These are phyloP conservation scores for Neofusicoccum umdonicola DNA, from an alignment of 2,329 filamentous ascomycete genomes.

Conservation along the genomic window DNA sequence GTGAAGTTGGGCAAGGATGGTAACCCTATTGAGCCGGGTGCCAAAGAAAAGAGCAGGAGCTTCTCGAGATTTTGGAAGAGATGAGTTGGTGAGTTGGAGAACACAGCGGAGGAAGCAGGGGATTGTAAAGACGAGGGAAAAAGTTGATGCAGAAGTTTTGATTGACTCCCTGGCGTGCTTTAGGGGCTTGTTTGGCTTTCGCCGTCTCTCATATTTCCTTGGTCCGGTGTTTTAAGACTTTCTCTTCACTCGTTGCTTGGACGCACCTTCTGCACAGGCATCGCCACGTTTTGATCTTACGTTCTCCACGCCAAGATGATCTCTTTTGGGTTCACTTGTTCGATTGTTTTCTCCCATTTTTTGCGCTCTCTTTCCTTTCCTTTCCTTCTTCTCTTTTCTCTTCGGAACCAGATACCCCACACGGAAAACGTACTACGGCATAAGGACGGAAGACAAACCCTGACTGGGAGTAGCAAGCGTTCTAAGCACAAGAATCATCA, in stretches of 20 bases:
- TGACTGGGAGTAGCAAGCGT: neutral
- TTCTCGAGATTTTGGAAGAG: slow-evolving; percentile 13
- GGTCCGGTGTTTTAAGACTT: neutral
- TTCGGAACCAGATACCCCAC: neutral
- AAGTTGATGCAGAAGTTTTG: no score
- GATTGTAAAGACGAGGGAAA: neutral
- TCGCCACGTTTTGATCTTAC: neutral
- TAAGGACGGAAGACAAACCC: neutral
- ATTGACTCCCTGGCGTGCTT: neutral
- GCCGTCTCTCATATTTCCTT: neutral
- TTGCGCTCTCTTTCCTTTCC: neutral
- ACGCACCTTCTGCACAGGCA: neutral
- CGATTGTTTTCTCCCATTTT: neutral
- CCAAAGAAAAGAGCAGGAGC: neutral
- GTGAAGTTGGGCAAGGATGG: slow-evolving; percentile 16
- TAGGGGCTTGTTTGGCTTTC: neutral
- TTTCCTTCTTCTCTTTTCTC: neutral
- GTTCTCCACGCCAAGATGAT: neutral
- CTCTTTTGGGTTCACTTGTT: neutral
- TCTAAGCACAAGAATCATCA: neutral
- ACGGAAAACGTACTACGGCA: neutral
- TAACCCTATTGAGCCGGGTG: neutral
- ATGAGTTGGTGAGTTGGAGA: neutral
- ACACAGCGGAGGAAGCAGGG: neutral
- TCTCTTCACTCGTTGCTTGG: neutral